Percentiles rank a stretch among this genome's conserved stretches.
Evolutionary conservation across 129 eudicot genomes (phyloP).

Genomic region (Flaveria sonorensis): DNA sequence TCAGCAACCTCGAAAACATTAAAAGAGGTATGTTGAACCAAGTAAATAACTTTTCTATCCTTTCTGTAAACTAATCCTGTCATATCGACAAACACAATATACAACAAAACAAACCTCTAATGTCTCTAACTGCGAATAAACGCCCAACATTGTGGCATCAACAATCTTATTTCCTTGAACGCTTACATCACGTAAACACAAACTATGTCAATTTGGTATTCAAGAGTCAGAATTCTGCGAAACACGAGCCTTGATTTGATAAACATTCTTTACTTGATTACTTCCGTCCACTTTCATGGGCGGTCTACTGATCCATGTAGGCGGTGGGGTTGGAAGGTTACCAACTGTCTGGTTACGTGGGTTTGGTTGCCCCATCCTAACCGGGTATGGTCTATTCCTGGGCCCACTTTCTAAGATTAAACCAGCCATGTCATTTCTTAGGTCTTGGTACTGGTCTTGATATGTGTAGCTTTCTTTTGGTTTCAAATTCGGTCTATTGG

Average conservation of each 20-base stretch:
- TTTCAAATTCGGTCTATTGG: conserved; percentile 38
- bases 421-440: conserved; percentile 61
- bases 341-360: conserved; percentile 36
- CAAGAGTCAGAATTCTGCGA: conserved; percentile 43
- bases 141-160: conserved; percentile 11
- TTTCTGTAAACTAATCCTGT: conserved; percentile 33
- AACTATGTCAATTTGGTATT: conserved; percentile 13
- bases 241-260: conserved; percentile 53
- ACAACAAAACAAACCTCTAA: conserved; percentile 26
- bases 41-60: conserved; percentile 9
- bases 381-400: conserved; percentile 25
- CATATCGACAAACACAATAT: conserved; percentile 21
- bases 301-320: conserved; percentile 56
- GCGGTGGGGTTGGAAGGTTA: conserved; percentile 65
- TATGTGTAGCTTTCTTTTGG: conserved; percentile 41
- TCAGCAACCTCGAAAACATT: conserved; percentile 20
- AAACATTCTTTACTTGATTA: conserved; percentile 49
- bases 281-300: conserved; percentile 22
- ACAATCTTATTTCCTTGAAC: conserved; percentile 6
- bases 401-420: conserved; percentile 51
- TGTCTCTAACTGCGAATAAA: conserved; percentile 1
- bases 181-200: conserved; percentile 19
- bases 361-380: conserved; percentile 36
- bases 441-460: conserved; percentile 54
- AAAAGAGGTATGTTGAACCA: conserved; percentile 19